Percentiles rank a stretch among this genome's conserved stretches.
Conservation (phyloP, 495 filamentous ascomycete species). For the Neurospora africana region DNA sequence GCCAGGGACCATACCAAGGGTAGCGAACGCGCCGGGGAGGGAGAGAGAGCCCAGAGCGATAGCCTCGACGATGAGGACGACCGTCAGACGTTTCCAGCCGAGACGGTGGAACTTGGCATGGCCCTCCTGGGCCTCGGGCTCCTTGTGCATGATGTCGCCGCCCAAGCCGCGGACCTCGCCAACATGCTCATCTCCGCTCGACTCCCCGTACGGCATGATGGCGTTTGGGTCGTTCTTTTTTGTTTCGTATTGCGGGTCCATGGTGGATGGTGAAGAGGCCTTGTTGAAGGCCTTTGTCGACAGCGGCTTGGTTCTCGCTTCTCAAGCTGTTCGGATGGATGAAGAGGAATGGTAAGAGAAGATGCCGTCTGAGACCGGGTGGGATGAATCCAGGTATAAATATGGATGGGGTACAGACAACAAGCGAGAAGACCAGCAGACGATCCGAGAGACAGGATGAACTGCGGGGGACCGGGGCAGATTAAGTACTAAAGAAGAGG, state of each 20-base stretch:
- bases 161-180: neutral
- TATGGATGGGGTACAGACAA: neutral
- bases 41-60: conserved; percentile 61
- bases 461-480: neutral
- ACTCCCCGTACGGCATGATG: neutral
- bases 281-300: neutral
- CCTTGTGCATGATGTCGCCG: conserved; percentile 12
- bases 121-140: conserved; percentile 30
- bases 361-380: neutral
- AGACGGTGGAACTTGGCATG: conserved; percentile 32
- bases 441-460: neutral
- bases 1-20: conserved; percentile 48
- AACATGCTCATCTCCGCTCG: neutral
- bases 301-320: neutral
- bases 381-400: neutral
- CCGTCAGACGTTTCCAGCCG: conserved; percentile 40
- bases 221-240: neutral
- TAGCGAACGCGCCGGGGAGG: conserved; percentile 53
- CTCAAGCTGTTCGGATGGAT: neutral
- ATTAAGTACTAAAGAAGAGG: neutral
- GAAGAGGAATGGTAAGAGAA: neutral
- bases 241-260: neutral
- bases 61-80: conserved; percentile 62
- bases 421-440: neutral
- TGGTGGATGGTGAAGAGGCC: neutral